phyloP scores from a whole-genome alignment of 768 basidiomycete species.

The Auricularia sp. region DNA sequence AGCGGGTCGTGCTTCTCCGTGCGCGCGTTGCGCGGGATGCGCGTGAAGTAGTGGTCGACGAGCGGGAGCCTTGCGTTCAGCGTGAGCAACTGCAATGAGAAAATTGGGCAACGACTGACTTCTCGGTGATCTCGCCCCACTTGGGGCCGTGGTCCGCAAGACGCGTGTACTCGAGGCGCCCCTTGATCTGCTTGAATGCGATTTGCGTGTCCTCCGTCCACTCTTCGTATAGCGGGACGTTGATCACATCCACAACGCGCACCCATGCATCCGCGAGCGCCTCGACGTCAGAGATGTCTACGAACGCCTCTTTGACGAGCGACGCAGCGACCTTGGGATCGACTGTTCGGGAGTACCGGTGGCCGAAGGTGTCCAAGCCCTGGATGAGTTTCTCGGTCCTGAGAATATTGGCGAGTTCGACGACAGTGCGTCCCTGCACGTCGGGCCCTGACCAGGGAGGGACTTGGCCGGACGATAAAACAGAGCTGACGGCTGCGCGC shows the following conservation, averaged over 20 bases:
- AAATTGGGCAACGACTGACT: slow-evolving; percentile 37
- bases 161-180: slow-evolving; percentile 69
- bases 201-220: slow-evolving; percentile 75
- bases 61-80: slow-evolving; percentile 54
- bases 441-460: slow-evolving; percentile 52
- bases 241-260: slow-evolving; percentile 73
- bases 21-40: slow-evolving; percentile 39
- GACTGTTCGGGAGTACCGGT: slow-evolving; percentile 58
- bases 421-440: slow-evolving; percentile 47
- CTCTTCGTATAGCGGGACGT: slow-evolving; percentile 78
- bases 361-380: slow-evolving; percentile 50
- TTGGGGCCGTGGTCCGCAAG: slow-evolving; percentile 78
- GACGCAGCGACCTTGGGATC: slow-evolving; percentile 60
- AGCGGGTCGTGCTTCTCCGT: slow-evolving; percentile 36
- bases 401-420: slow-evolving; percentile 58
- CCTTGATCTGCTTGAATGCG: slow-evolving; percentile 65
- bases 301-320: slow-evolving; percentile 60
- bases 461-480: slow-evolving; percentile 35
- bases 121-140: slow-evolving; percentile 63
- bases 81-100: not conserved
- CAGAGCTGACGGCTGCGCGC: slow-evolving; percentile 44
- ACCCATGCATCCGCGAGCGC: slow-evolving; percentile 64
- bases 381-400: slow-evolving; percentile 44
- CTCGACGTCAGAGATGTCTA: slow-evolving; percentile 37
- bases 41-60: slow-evolving; percentile 89